Base-by-base conservation (phyloP, 1,139 yeast species). In the Arxiozyma slooffiae region DNA sequence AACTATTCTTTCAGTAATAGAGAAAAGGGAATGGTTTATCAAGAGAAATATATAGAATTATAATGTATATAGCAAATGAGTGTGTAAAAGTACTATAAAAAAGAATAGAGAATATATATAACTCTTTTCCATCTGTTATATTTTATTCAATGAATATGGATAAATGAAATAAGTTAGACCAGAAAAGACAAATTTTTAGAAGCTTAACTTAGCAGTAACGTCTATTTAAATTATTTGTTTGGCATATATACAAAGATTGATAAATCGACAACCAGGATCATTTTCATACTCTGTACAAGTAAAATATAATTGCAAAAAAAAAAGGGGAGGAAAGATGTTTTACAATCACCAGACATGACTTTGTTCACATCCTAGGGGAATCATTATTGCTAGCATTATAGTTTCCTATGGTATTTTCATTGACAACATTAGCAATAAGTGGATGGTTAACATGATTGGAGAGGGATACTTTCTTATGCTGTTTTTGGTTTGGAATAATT, bases 11-110 rank as follows among this genome's bases (percentile, higher is more conserved):
- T 82, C 76, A 78, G 88, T 22, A 87, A 85, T 60, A 62, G 70
- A 55, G 81, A 76, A 16, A 77, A 79, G 47, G 96, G 96, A 0
- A 67, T 87, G 59, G 82, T 86, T 1, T 74, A 77, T 46, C 75
- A 81, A 17, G 64, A 71, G 30, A 55, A 62, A 38, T 55, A 55
- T 21, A 41, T 64, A 24, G 59, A 54, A 45, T 51, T 64, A 34
- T 64, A 50, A 46, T 42, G 5, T 34, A 20, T n/a, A n/a, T 21
- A 20, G 14, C 14, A 30, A 30, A 30, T 14, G 36, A 26, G 11
- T 30, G 14, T 30, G 36, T 30, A 30, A 14, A 30, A 8, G 6
- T 30, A 30, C 3, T 30, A 30, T n/a, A 23, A 40, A 40, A 40
- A 26, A 9, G 26, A 26, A 34, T 41, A 26, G 24, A 26, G 38